Evolutionary conservation across 2,329 filamentous ascomycete species (phyloP), one percentile per base, ranked within the genome.

Genomic region (Nigrospora osmanthi): DNA sequence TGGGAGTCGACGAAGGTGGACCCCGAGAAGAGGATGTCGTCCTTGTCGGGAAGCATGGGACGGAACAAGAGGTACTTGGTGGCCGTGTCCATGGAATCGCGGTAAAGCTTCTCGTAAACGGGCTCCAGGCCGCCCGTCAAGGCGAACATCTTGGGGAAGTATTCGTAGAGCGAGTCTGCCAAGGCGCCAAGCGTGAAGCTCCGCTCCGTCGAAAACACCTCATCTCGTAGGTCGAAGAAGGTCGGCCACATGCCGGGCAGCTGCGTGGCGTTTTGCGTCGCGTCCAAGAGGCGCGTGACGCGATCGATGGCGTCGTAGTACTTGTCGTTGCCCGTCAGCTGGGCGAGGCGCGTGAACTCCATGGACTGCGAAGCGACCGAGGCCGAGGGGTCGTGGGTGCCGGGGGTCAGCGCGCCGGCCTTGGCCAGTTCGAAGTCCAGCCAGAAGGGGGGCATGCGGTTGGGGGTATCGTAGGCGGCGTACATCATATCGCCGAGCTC

Each of bases 201-300:
- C 3, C 46, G 61, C 10, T 64, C 65, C 14, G 52, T 55, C 12
- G 64, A 46, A 34, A 69, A 68, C 53, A 56, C 67, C 60, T 66
- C 70, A 73, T 50, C 74, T 67, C 54, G 69, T 68, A 63, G 74
- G 60, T 89, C 76, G 41, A 91, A 65, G 41, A 70, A 68, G 16
- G 76, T 71, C 1, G 85, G 86, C 84, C 83, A 93, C 69, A 93
- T 75, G 3, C 88, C 87, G 0, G 87, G 87, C 6, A 91, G 62
- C n/a, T 67, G 70, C 0, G 87, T 89, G 5, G 71, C 62, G 54
- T 81, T 80, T 63, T 93, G 87, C 43, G 78, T 76, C 35, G 72
- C 68, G 43, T 83, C 74, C n/a, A 94, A 71, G 17, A 82, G 76
- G 46, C 83, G 75, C 10, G 84, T 87, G 40, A 94, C 79, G 11